A percentile compares a stretch with the other conserved stretches of the same genome.
These are phyloP conservation scores for Metarhizium robertsii DNA, from an alignment of 2,329 filamentous ascomycete genomes.

Conservation along the genomic window DNA sequence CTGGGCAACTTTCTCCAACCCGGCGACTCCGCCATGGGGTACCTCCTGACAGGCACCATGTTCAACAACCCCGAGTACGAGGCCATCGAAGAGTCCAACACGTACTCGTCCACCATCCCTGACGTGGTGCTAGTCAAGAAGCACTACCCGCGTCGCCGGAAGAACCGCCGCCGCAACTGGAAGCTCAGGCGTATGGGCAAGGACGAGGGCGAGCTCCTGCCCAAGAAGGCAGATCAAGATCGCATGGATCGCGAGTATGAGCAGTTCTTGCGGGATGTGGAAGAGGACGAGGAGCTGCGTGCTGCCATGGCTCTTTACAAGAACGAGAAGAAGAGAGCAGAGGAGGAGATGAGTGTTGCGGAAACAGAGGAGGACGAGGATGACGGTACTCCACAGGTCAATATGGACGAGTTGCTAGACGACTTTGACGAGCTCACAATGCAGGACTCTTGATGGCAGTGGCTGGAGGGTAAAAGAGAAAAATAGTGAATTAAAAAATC, in stretches of 20 bases:
- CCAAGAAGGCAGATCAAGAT: conserved; percentile 80
- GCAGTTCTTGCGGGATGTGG: conserved; percentile 92
- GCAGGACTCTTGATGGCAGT: conserved; percentile 15
- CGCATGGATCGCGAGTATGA: conserved; percentile 91
- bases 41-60: conserved; percentile 78
- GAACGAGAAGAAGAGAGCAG: conserved; percentile 41
- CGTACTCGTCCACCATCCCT: conserved; percentile 70
- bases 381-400: conserved; percentile 58
- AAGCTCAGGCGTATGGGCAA: conserved; percentile 86
- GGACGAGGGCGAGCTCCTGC: conserved; percentile 80
- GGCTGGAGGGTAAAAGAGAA: background rate
- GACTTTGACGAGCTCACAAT: conserved; percentile 78
- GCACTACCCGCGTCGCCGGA: conserved; percentile 79
- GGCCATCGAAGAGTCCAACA: conserved; percentile 66
- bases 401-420: conserved; percentile 77
- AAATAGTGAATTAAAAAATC: background rate
- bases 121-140: conserved; percentile 97
- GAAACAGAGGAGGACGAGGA: conserved; percentile 50
- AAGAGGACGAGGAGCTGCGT: conserved; percentile 85
- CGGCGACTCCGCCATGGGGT: conserved; percentile 92
- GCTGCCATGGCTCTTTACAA: conserved; percentile 83
- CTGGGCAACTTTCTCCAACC: conserved; percentile 76
- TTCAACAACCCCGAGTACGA: conserved; percentile 88
- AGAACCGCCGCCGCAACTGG: conserved; percentile 77
- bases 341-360: conserved; percentile 60